Evolutionary conservation across 2,329 filamentous ascomycete species (phyloP).

Genomic region (Fusarium sambucinum): DNA sequence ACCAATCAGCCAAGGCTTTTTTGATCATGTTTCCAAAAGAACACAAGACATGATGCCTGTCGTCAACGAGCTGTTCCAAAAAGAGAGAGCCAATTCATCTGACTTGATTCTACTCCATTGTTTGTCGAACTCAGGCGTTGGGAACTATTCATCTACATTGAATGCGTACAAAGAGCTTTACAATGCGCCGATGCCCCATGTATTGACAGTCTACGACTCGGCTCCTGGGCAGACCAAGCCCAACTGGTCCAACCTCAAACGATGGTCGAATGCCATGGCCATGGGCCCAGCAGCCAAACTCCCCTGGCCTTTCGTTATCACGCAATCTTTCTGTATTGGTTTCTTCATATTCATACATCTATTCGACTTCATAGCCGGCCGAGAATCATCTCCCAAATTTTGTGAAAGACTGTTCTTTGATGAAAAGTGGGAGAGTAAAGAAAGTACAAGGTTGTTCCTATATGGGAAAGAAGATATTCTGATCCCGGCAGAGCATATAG

Average conservation of each 20-base stretch:
- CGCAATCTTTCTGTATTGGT: neutral
- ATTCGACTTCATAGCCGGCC: neutral
- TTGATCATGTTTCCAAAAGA: neutral
- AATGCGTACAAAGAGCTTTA: constrained; percentile 15
- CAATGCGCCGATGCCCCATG: constrained; percentile 1
- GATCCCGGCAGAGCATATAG: constrained; percentile 12
- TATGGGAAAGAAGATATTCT: constrained; percentile 6
- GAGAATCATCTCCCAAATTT: constrained; percentile 7
- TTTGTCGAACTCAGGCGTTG: constrained; percentile 8
- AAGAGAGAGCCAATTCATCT: fast-evolving
- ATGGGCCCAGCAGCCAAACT: neutral
- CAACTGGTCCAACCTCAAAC: constrained; percentile 2
- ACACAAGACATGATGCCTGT: constrained; percentile 8
- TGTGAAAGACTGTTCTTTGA: constrained; percentile 6
- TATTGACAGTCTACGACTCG: constrained; percentile 3
- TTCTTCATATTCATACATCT: constrained; percentile 8
- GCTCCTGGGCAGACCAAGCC: neutral
- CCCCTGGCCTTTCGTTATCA: neutral
- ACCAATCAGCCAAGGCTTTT: constrained; percentile 1
- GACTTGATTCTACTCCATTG: neutral
- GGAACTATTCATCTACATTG: neutral
- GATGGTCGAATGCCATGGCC: constrained; percentile 19
- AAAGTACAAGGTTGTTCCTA: neutral
- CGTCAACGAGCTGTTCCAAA: neutral
- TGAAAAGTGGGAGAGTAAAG: constrained; percentile 9